phyloP scores from a whole-genome alignment of 257 asterid species.

The Handroanthus guayacan region DNA sequence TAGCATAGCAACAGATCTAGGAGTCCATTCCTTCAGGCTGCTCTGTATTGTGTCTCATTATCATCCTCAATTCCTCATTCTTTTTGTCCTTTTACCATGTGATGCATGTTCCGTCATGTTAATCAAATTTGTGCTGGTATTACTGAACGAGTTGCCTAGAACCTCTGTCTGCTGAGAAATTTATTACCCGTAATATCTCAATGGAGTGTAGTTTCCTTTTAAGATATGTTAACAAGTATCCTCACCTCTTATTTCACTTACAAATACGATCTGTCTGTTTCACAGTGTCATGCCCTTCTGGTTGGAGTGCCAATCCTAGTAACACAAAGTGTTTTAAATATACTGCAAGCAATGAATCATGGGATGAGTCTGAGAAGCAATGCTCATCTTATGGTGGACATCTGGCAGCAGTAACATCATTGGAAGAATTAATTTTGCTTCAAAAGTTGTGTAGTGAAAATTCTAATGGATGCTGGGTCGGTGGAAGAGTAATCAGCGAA shows the following conservation, averaged over 20 bases:
- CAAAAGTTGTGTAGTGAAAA: conserved; percentile 60
- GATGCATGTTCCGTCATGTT: background rate
- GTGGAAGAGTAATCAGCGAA: conserved; percentile 58
- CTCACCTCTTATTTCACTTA: background rate
- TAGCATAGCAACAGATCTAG: background rate
- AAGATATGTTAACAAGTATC: background rate
- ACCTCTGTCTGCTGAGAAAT: background rate
- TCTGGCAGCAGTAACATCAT: conserved; percentile 67
- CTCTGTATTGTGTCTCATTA: background rate
- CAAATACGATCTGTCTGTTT: conserved; percentile 11
- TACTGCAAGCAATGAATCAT: conserved; percentile 54
- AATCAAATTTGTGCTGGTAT: background rate
- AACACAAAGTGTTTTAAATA: conserved; percentile 63
- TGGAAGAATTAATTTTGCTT: conserved; percentile 60
- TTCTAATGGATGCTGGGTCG: conserved; percentile 85
- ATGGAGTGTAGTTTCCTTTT: background rate
- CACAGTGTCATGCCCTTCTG: conserved; percentile 69
- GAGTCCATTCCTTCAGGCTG: background rate
- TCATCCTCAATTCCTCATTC: background rate
- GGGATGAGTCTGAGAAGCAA: conserved; percentile 76
- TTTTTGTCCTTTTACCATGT: background rate
- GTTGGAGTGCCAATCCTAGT: conserved; percentile 62
- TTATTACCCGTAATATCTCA: background rate
- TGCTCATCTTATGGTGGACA: conserved; percentile 69
- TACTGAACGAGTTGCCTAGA: background rate